Base-by-base conservation (phyloP, 495 filamentous ascomycete genomes). In the Cladorrhinum samala region DNA sequence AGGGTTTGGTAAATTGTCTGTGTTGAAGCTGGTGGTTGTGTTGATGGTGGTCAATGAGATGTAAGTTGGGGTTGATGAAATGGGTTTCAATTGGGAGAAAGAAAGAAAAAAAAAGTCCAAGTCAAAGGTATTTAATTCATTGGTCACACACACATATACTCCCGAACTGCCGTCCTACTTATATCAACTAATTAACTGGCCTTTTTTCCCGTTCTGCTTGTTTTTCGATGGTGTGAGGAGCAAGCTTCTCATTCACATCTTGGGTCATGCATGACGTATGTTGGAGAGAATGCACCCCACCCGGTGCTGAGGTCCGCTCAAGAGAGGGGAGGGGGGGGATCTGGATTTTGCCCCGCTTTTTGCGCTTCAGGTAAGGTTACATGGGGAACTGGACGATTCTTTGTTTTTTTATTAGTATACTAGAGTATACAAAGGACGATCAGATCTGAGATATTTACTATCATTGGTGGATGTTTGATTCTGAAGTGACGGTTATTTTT, bases 231-330 rank as follows among this genome's bases (percentile, higher is more conserved):
- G n/a, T n/a, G n/a, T n/a, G n/a, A n/a, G n/a, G n/a, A 41, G 16
- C 39, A 41, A 17, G 14, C 39, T n/a, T 9, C 20, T 45, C 42
- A 45, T 45, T 45, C 42, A 45, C 42, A 20, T n/a, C n/a, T n/a
- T n/a, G n/a, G 42, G 42, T 45, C 42, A 45, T 45, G 42, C 42
- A 45, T 45, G 42, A 45, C 42, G 42, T 45, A 45, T 17, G 20
- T 21, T 13, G 24, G 41, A 19, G 14, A 9, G 16, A 43, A 19
- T 43, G 17, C 2, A 19, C 30, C 30, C 30, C 30, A 37, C 14
- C 30, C 41, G 41, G 41, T 20, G 16, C 2, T 18, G 4, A 45
- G 42, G 42, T 45, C 42, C 42, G 42, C 20, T 45, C n/a, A n/a
- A n/a, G n/a, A n/a, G n/a, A n/a, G n/a, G n/a, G n/a, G n/a, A n/a